These are phyloP conservation scores for Leptodermis oblonga DNA, from an alignment of 257 asterid genomes.

Conservation along the genomic window DNA sequence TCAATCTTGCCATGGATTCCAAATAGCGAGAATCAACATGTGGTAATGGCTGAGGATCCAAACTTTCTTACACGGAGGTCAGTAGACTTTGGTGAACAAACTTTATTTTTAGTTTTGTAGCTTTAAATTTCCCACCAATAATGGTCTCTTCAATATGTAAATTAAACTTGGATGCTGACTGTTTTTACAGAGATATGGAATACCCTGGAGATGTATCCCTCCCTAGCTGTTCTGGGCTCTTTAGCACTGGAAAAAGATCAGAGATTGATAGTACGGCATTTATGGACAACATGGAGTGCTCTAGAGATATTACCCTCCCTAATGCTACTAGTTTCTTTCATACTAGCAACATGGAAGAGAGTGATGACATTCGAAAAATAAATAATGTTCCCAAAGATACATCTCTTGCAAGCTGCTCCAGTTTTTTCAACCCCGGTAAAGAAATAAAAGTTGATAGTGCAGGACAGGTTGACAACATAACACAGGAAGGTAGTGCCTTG, in stretches of 20 bases:
- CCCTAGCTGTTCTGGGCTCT: constrained; percentile 43
- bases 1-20: constrained; percentile 54
- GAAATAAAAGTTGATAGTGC: constrained; percentile 38
- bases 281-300: constrained; percentile 22
- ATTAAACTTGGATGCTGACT: neutral
- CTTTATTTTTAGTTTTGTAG: neutral
- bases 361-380: constrained; percentile 5
- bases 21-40: constrained; percentile 42
- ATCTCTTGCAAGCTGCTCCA: constrained; percentile 47
- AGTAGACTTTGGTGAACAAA: constrained; percentile 11
- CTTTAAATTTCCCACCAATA: neutral
- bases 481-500: constrained; percentile 47
- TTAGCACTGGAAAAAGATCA: constrained; percentile 36
- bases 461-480: constrained; percentile 34
- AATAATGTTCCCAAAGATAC: constrained; percentile 32
- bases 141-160: neutral
- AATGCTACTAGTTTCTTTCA: constrained; percentile 3
- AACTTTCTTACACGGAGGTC: constrained; percentile 49
- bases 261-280: constrained; percentile 43
- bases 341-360: constrained; percentile 16
- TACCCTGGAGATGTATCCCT: constrained; percentile 43
- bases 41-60: constrained; percentile 46
- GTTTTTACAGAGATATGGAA: constrained; percentile 44
- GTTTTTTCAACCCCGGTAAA: constrained; percentile 38
- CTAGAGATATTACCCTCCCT: constrained; percentile 5